phyloP scores from a whole-genome alignment of 768 basidiomycete genomes.

The Hygrophoropsis aurantiaca region DNA sequence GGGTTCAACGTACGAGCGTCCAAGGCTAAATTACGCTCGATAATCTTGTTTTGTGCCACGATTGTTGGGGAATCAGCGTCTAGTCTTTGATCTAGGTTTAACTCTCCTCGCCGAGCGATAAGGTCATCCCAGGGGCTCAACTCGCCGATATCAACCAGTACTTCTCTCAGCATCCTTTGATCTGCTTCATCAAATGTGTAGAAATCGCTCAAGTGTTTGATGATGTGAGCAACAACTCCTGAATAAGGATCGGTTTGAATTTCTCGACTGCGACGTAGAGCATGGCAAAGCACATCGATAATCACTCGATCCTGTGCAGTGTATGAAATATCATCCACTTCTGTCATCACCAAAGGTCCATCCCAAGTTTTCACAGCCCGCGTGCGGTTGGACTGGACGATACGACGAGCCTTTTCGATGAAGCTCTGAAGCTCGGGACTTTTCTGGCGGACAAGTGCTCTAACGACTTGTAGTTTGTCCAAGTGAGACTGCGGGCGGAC shows the following conservation, averaged over 20 bases:
- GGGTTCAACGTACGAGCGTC: slow-evolving; percentile 9
- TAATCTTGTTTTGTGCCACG: slow-evolving; percentile 29
- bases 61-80: slow-evolving; percentile 30
- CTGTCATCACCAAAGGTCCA: slow-evolving; percentile 27
- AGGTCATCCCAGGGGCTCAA: slow-evolving; percentile 82
- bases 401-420: slow-evolving; percentile 43
- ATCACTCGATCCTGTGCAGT: slow-evolving; percentile 54
- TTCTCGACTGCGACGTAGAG: slow-evolving; percentile 45
- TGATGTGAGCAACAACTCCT: slow-evolving; percentile 49
- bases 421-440: slow-evolving; percentile 48
- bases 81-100: slow-evolving; percentile 24
- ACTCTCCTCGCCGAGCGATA: slow-evolving; percentile 36
- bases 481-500: slow-evolving; percentile 66
- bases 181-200: slow-evolving; percentile 25
- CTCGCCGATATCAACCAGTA: slow-evolving; percentile 72
- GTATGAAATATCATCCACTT: slow-evolving; percentile 38
- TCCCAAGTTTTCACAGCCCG: slow-evolving; percentile 29
- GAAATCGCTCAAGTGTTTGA: slow-evolving; percentile 54
- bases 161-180: slow-evolving; percentile 37
- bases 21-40: slow-evolving; percentile 11
- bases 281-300: slow-evolving; percentile 55
- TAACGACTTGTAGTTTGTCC: slow-evolving; percentile 47
- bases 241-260: slow-evolving; percentile 67
- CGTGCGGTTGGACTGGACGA: slow-evolving; percentile 38
- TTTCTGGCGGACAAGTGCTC: slow-evolving; percentile 43